phyloP scores from a whole-genome alignment of 2,329 filamentous ascomycete species.

The Monascus ruber region DNA sequence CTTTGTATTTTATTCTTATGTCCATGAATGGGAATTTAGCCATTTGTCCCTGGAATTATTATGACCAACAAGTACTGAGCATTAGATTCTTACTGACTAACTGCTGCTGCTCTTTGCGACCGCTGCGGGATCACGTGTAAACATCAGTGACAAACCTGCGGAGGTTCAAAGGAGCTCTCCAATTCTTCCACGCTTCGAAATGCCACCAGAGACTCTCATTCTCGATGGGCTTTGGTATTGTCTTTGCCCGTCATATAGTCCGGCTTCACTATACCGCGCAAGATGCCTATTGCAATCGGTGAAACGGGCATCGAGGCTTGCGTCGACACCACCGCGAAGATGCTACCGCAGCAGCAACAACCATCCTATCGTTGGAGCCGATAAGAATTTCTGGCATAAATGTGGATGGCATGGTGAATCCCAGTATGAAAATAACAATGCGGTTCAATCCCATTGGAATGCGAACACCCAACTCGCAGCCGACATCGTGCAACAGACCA shows the following conservation, averaged over 20 bases:
- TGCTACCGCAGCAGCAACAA: constrained; percentile 7
- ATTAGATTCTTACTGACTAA: too few species aligned
- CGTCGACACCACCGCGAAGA: constrained; percentile 8
- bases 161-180: neutral
- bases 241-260: constrained; percentile 27
- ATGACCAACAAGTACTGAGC: neutral
- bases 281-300: constrained; percentile 3
- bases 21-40: constrained; percentile 16
- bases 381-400: too few species aligned
- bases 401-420: too few species aligned
- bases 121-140: constrained; percentile 8
- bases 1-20: constrained; percentile 14
- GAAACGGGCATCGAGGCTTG: constrained; percentile 4
- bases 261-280: constrained; percentile 8
- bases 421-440: too few species aligned
- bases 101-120: neutral
- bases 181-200: constrained; percentile 13
- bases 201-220: constrained; percentile 21
- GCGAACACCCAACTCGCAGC: neutral
- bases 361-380: neutral
- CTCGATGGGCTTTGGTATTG: constrained; percentile 32
- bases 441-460: neutral
- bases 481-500: neutral
- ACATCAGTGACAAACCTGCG: neutral
- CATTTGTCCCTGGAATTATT: constrained; percentile 6